These are phyloP conservation scores for Trypanosoma melophagium DNA, from an alignment of 208 protist genomes.

Conservation along the genomic window DNA sequence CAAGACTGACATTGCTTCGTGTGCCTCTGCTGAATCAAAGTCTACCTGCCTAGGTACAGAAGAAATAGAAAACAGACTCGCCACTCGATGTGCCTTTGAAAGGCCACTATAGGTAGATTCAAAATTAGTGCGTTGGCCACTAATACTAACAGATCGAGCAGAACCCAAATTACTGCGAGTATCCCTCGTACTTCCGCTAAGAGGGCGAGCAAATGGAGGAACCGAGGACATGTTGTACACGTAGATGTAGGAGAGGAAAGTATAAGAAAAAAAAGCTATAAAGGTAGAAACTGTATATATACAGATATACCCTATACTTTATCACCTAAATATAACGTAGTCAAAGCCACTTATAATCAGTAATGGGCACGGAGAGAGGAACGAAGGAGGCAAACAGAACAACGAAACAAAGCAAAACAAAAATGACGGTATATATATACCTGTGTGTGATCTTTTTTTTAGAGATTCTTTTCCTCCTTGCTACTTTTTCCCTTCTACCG, in stretches of 20 bases:
- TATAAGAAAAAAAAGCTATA: not conserved
- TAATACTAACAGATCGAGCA: constrained; percentile 19
- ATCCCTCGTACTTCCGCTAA: constrained; percentile 10
- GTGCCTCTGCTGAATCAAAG: constrained; percentile 40
- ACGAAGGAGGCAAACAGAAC: too few relatives aligned
- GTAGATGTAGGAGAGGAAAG: not conserved
- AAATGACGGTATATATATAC: too few relatives aligned
- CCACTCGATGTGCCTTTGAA: constrained; percentile 5
- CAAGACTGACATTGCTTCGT: constrained; percentile 47
- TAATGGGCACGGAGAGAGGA: too few relatives aligned
- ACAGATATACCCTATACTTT: too few relatives aligned
- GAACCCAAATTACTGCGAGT: constrained; percentile 21
- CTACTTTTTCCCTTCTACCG: not conserved
- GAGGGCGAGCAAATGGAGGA: not conserved
- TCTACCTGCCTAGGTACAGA: constrained; percentile 23
- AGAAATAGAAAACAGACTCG: not conserved
- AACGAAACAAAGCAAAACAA: too few relatives aligned
- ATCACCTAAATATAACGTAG: too few relatives aligned
- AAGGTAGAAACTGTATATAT: not conserved
- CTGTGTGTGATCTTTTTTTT: not conserved
- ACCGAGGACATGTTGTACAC: constrained; percentile 2
- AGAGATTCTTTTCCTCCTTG: not conserved
- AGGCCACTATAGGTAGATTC: constrained; percentile 1
- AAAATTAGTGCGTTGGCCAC: not conserved
- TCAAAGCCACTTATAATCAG: too few relatives aligned